Conservation (phyloP, 768 basidiomycete genomes). For the Pulveroboletus sp. region DNA sequence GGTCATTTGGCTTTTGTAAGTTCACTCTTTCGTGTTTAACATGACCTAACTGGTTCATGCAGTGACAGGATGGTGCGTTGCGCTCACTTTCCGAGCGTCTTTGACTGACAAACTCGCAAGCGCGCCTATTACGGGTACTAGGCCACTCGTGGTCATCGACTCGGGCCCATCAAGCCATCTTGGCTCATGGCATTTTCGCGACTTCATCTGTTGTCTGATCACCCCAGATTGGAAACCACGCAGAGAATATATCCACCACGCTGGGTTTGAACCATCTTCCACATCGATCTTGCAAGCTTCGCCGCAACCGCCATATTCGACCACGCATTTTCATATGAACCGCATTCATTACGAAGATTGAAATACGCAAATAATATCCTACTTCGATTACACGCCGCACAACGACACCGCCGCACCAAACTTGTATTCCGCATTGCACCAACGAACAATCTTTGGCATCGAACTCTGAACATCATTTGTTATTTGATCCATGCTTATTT, state of each 20-base stretch:
- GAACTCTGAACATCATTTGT: conserved; percentile 28
- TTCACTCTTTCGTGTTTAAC: neutral
- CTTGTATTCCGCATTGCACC: conserved; percentile 22
- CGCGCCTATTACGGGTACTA: conserved; percentile 65
- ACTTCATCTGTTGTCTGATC: conserved; percentile 19
- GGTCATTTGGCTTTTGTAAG: conserved; percentile 85
- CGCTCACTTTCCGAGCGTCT: neutral
- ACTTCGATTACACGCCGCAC: conserved; percentile 21
- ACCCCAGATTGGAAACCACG: conserved; percentile 22
- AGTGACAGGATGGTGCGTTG: conserved; percentile 57
- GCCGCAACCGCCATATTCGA: conserved; percentile 18
- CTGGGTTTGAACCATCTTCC: conserved; percentile 26
- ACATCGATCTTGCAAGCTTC: conserved; percentile 30
- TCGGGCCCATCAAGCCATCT: conserved; percentile 23
- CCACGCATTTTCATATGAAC: conserved; percentile 22
- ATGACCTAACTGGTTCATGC: conserved; percentile 5
- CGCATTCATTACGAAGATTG: conserved; percentile 23
- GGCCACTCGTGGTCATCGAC: conserved; percentile 12
- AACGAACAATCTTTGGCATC: conserved; percentile 34
- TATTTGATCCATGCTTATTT: conserved; percentile 36
- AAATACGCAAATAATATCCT: conserved; percentile 26
- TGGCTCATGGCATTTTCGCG: conserved; percentile 28
- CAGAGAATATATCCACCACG: conserved; percentile 22
- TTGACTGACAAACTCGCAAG: conserved; percentile 31
- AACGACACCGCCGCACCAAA: conserved; percentile 14